Evolutionary conservation across 2,329 filamentous ascomycete species (phyloP).

Genomic region (Cyclaneusma minus): DNA sequence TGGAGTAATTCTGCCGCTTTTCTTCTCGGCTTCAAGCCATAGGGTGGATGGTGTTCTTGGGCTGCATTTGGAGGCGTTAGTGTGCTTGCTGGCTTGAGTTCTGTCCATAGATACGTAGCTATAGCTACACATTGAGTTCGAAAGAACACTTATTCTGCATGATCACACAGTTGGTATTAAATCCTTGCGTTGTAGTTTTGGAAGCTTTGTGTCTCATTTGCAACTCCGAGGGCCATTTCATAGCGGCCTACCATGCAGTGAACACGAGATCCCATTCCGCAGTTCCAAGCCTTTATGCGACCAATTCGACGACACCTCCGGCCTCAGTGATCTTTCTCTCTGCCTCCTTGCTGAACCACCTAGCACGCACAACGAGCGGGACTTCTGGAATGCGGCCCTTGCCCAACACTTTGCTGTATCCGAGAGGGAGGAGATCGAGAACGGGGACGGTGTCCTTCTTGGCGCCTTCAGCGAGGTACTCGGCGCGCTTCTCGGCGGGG

Average conservation of each 20-base stretch:
- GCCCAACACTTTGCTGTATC: constrained; percentile 97
- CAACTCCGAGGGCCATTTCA: constrained; percentile 9
- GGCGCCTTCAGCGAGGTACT: constrained; percentile 62
- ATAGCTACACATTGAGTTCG: constrained; percentile 1
- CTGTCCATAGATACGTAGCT: constrained; percentile 8
- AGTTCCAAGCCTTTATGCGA: constrained; percentile 46
- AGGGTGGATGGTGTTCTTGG: constrained; percentile 4
- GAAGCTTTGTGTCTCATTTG: constrained; percentile 1
- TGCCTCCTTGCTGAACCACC: constrained; percentile 90
- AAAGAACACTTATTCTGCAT: background rate
- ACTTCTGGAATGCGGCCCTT: constrained; percentile 93
- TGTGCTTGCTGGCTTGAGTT: constrained; percentile 1
- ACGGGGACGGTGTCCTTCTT: constrained; percentile 91
- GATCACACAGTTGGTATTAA: constrained; percentile 1
- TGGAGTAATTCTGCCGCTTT: constrained; percentile 8
- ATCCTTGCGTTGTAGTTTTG: constrained; percentile 3
- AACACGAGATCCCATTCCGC: constrained; percentile 3
- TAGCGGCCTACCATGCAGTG: constrained; percentile 6
- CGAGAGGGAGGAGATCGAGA: constrained; percentile 90
- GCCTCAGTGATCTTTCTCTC: constrained; percentile 99
- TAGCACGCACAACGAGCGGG: constrained; percentile 84
- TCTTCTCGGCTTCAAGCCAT: constrained; percentile 3
- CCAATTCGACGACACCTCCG: constrained; percentile 88
- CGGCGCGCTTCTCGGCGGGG: constrained; percentile 80
- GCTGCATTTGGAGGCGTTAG: constrained; percentile 5